phyloP scores from a whole-genome alignment of 2,329 filamentous ascomycete species.

The Teratosphaeria pseudoeucalypti region DNA sequence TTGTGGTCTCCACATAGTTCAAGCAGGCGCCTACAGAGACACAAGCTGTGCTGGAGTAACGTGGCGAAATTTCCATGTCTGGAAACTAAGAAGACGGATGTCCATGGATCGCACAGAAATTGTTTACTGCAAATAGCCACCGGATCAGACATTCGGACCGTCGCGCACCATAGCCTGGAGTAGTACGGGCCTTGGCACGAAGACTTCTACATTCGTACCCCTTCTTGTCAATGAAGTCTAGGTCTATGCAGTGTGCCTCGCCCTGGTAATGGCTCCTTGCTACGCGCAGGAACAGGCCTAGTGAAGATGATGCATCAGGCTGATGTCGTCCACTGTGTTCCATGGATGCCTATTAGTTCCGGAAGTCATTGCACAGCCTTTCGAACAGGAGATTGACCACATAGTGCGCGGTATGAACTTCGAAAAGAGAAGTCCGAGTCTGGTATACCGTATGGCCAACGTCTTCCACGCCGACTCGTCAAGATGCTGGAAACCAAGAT shows the following conservation, averaged over 20 bases:
- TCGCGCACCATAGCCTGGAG: background rate
- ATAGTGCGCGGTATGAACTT: too few species aligned
- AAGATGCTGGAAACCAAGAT: too few species aligned
- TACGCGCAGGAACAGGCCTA: background rate
- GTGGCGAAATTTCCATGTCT: too few species aligned
- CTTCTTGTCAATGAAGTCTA: too few species aligned
- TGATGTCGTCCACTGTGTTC: background rate
- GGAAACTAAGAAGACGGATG: too few species aligned
- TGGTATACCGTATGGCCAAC: too few species aligned
- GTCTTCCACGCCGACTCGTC: too few species aligned
- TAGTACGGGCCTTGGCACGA: background rate
- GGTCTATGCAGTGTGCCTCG: background rate
- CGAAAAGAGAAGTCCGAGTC: too few species aligned
- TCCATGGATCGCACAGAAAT: too few species aligned
- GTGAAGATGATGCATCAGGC: background rate
- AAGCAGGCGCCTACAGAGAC: background rate
- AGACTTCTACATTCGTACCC: background rate
- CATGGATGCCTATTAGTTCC: background rate
- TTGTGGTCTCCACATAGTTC: background rate
- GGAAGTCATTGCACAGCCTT: background rate
- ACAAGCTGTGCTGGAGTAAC: too few species aligned
- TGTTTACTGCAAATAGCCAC: background rate
- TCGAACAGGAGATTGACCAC: too few species aligned
- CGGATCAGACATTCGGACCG: too few species aligned
- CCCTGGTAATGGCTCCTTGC: background rate